These are phyloP conservation scores for Nasturtium officinale DNA, from an alignment of 345 rosid species.

Conservation along the genomic window DNA sequence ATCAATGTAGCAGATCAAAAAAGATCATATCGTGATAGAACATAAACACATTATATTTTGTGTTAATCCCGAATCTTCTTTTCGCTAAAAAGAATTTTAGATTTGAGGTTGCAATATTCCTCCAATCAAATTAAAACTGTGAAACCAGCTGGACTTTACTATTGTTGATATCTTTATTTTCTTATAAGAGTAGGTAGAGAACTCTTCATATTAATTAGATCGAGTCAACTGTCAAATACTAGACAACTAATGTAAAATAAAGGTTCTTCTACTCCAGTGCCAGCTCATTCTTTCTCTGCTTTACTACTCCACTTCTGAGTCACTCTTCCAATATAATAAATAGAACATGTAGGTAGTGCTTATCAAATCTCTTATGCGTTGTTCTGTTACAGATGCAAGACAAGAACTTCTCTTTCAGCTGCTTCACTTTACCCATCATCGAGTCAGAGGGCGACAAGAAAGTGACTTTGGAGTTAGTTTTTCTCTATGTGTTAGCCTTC, in stretches of 20 bases:
- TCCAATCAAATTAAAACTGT: not conserved
- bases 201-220: not conserved
- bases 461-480: slow-evolving; percentile 73
- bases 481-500: slow-evolving; percentile 68
- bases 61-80: not conserved
- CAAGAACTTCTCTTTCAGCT: not conserved
- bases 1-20: not conserved
- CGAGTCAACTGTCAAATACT: not conserved
- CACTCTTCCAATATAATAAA: not conserved
- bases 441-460: slow-evolving; percentile 70
- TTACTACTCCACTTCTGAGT: not conserved
- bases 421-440: not conserved
- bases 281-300: too few species aligned
- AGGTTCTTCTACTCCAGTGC: not conserved
- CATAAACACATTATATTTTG: not conserved
- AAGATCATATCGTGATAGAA: not conserved
- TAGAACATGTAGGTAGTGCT: not conserved
- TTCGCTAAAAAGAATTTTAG: not conserved
- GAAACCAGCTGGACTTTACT: slow-evolving; percentile 1
- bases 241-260: not conserved
- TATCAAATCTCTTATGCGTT: not conserved
- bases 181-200: not conserved
- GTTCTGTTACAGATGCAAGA: not conserved
- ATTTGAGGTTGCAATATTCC: too few species aligned
- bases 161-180: not conserved